Evolutionary conservation across 1,139 yeast species (phyloP).

Genomic region (Wickerhamomyces sp.): DNA sequence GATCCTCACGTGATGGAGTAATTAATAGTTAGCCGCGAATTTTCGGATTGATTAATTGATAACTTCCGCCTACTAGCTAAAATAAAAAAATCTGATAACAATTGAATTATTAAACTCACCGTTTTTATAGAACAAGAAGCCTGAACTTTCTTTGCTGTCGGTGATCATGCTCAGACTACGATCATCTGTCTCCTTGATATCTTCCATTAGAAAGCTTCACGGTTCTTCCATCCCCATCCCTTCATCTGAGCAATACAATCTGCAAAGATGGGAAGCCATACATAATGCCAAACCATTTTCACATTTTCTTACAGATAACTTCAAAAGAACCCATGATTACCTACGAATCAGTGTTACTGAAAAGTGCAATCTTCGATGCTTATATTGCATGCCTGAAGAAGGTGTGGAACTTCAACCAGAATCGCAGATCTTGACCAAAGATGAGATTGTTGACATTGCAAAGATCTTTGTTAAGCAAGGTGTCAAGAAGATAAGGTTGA

Average conservation of each 20-base stretch:
- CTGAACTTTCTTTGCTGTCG: too few relatives aligned
- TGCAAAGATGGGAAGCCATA: conserved; percentile 18
- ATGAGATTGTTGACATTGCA: conserved; percentile 39
- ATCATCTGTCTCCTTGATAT: too few relatives aligned
- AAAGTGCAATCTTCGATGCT: conserved; percentile 43
- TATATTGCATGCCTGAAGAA: conserved; percentile 53
- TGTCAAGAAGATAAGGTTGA: conserved; percentile 42
- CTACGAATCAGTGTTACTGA: conserved; percentile 46
- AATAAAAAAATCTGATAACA: too few relatives aligned
- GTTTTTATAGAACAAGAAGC: too few relatives aligned
- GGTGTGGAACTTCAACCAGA: conserved; percentile 42
- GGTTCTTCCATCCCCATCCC: background rate
- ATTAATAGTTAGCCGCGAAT: too few relatives aligned
- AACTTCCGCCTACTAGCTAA: too few relatives aligned
- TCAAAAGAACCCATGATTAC: conserved; percentile 40
- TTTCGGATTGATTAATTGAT: too few relatives aligned
- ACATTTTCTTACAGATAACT: conserved; percentile 39
- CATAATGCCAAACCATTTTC: conserved; percentile 31
- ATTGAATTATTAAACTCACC: too few relatives aligned
- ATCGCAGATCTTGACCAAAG: conserved; percentile 33
- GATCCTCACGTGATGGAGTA: too few relatives aligned
- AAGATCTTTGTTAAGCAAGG: conserved; percentile 39
- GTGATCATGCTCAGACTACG: too few relatives aligned
- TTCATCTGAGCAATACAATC: background rate
- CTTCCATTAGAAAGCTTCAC: too few relatives aligned